Conservation (phyloP, 1,284 basidiomycete species). For the Trichosporon coremiiforme region DNA sequence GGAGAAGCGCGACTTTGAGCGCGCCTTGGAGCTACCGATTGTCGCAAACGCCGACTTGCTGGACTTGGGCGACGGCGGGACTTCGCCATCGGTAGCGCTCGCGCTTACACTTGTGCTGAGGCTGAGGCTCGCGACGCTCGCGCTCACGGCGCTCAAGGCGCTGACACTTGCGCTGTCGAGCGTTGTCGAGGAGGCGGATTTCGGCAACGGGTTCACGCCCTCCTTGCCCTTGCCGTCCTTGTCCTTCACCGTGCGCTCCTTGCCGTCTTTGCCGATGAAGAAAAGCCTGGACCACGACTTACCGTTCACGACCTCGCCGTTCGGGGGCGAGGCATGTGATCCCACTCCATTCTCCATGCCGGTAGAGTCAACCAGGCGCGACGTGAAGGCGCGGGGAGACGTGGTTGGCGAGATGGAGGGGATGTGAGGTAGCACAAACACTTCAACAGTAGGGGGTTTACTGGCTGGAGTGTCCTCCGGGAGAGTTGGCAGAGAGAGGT, state of each 20-base stretch:
- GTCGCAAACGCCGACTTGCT: constrained; percentile 13
- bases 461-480: constrained; percentile 13
- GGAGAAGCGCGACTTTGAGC: constrained; percentile 13
- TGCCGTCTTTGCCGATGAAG: constrained; percentile 18
- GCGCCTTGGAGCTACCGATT: constrained; percentile 1
- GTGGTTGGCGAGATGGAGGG: constrained; percentile 16
- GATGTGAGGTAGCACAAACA: constrained; percentile 11
- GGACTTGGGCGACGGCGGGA: constrained; percentile 11
- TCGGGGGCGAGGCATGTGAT: constrained; percentile 16
- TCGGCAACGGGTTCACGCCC: background rate
- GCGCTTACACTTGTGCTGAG: background rate
- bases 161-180: constrained; percentile 14
- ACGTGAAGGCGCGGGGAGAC: constrained; percentile 5
- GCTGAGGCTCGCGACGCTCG: background rate
- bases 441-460: background rate
- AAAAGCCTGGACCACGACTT: constrained; percentile 17
- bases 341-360: constrained; percentile 19
- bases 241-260: constrained; percentile 10
- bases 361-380: constrained; percentile 13
- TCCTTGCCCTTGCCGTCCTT: constrained; percentile 2
- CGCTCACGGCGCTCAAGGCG: constrained; percentile 11
- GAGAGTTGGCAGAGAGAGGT: constrained; percentile 9
- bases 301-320: constrained; percentile 19
- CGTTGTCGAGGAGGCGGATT: constrained; percentile 12
- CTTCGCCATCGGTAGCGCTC: background rate